Conservation (phyloP, 202 grass and related monocot species). For the Panicum virgatum region DNA sequence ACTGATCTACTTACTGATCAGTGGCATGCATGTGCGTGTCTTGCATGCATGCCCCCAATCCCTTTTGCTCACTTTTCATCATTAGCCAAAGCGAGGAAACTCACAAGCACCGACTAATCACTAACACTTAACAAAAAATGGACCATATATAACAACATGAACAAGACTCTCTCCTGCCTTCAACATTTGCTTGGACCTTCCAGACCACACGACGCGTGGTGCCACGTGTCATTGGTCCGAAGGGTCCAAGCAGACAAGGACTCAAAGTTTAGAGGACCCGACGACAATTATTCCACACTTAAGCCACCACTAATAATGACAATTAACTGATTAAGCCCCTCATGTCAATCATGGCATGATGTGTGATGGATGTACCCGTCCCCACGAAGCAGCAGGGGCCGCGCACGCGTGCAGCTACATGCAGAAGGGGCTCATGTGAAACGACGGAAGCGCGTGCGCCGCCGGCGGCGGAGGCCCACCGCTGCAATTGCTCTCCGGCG, state of each 20-base stretch:
- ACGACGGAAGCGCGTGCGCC: conserved; percentile 30
- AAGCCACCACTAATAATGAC: neutral
- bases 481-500: conserved; percentile 59
- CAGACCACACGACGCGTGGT: neutral
- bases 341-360: neutral
- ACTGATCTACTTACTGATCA: neutral
- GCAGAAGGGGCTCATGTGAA: conserved; percentile 49
- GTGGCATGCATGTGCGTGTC: conserved; percentile 11
- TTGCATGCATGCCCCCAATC: neutral
- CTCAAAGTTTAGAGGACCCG: neutral
- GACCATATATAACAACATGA: neutral
- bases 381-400: too few relatives aligned
- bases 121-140: neutral
- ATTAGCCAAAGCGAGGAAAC: neutral
- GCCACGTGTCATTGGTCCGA: neutral
- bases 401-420: conserved; percentile 22
- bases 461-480: neutral
- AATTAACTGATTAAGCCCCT: neutral
- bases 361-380: neutral
- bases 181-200: neutral
- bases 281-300: neutral
- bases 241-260: neutral
- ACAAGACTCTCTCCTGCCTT: neutral
- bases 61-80: neutral
- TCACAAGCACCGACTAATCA: neutral